These are phyloP conservation scores for Calamus simplicifolius DNA, from an alignment of 176 grass and related monocot genomes.

Conservation along the genomic window DNA sequence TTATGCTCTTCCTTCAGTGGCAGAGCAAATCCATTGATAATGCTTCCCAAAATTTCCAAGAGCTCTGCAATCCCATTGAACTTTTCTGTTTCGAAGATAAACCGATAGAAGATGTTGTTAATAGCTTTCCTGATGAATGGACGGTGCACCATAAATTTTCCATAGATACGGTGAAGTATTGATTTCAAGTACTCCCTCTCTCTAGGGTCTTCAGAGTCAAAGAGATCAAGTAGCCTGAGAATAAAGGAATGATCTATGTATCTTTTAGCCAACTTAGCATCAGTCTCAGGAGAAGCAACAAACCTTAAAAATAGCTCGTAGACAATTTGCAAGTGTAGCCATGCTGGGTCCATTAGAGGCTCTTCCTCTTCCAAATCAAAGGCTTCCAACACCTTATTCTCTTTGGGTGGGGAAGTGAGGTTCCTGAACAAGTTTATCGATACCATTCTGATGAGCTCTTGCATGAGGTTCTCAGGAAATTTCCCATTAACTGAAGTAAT, in stretches of 20 bases:
- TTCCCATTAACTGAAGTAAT: slow-evolving; percentile 13
- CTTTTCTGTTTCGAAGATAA: slow-evolving; percentile 23
- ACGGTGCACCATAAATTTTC: slow-evolving; percentile 27
- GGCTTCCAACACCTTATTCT: slow-evolving; percentile 16
- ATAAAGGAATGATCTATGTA: slow-evolving; percentile 28
- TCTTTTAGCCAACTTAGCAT: slow-evolving; percentile 25
- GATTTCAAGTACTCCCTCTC: slow-evolving; percentile 27
- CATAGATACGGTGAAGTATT: slow-evolving; percentile 27
- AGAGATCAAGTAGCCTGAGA: slow-evolving; percentile 27
- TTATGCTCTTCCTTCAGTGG: slow-evolving; percentile 28
- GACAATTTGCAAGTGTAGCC: slow-evolving; percentile 22
- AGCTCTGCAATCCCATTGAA: slow-evolving; percentile 22
- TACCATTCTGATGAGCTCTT: slow-evolving; percentile 25
- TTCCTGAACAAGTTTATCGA: slow-evolving; percentile 21
- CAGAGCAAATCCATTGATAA: slow-evolving; percentile 25
- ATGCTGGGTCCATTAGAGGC: slow-evolving; percentile 20
- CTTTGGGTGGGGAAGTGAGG: slow-evolving; percentile 12
- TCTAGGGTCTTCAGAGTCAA: slow-evolving; percentile 31
- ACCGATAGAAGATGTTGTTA: slow-evolving; percentile 26
- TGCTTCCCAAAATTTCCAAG: slow-evolving; percentile 25
- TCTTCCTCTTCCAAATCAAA: slow-evolving; percentile 25
- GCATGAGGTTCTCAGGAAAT: slow-evolving; percentile 24
- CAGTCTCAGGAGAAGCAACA: slow-evolving; percentile 23
- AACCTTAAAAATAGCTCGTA: slow-evolving; percentile 25
- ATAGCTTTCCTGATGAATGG: slow-evolving; percentile 25